Evolutionary conservation across 2,329 filamentous ascomycete genomes (phyloP).

Genomic region (Neonectria punicea): DNA sequence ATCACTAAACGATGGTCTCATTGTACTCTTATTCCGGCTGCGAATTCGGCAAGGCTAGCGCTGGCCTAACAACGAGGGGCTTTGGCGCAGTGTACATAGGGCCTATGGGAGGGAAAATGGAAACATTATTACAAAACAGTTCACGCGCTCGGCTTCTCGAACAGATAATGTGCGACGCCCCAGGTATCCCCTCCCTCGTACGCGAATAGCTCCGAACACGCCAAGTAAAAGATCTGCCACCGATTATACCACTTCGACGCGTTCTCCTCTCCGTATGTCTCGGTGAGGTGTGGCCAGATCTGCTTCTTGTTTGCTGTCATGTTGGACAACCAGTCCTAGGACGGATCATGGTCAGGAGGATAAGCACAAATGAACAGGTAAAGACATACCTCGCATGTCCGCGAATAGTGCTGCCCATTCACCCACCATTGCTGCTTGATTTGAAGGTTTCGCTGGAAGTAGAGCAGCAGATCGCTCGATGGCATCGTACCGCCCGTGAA

Average conservation of each 20-base stretch:
- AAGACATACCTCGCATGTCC: constrained; percentile 70
- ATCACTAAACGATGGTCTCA: constrained; percentile 70
- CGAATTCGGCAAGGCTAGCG: constrained; percentile 21
- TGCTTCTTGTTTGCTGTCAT: constrained; percentile 68
- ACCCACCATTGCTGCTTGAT: constrained; percentile 77
- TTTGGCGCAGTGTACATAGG: constrained; percentile 37
- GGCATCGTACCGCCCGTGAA: constrained; percentile 81
- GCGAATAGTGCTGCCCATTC: constrained; percentile 73
- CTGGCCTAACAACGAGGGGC: constrained; percentile 7
- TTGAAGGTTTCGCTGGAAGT: constrained; percentile 71
- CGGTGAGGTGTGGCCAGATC: constrained; percentile 71
- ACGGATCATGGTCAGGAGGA: background rate
- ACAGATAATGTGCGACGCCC: constrained; percentile 75
- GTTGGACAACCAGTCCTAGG: constrained; percentile 68
- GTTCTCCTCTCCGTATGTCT: constrained; percentile 72
- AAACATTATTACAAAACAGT: background rate
- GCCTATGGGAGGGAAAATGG: constrained; percentile 7
- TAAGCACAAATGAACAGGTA: background rate
- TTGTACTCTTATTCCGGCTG: constrained; percentile 28
- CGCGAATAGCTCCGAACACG: constrained; percentile 75
- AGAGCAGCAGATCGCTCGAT: constrained; percentile 72
- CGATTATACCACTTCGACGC: constrained; percentile 72
- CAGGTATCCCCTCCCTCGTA: constrained; percentile 73
- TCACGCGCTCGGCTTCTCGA: constrained; percentile 62
- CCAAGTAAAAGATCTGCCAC: constrained; percentile 80